phyloP scores from a whole-genome alignment of 495 filamentous ascomycete species.

The Neurospora discreta region DNA sequence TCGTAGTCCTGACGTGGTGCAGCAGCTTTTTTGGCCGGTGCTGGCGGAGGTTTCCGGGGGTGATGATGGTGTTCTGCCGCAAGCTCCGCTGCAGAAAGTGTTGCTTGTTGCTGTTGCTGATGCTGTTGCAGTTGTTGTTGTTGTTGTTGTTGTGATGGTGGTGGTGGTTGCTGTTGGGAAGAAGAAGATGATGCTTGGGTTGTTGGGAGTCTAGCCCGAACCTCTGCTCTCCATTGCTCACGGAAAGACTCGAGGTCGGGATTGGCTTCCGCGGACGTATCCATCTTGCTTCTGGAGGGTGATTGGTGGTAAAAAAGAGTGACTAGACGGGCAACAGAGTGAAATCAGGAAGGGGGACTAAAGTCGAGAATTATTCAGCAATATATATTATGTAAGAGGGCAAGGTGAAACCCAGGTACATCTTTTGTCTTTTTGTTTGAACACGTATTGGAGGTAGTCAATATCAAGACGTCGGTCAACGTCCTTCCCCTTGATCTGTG shows the following conservation, averaged over 20 bases:
- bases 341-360: neutral
- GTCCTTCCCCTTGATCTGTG: neutral
- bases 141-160: conserved; percentile 5
- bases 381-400: neutral
- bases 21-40: conserved; percentile 7
- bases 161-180: conserved; percentile 5
- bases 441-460: neutral
- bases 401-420: neutral
- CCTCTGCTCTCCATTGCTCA: conserved; percentile 28
- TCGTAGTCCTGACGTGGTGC: conserved; percentile 6
- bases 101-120: conserved; percentile 2
- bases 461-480: neutral
- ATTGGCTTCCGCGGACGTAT: conserved; percentile 10
- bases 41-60: conserved; percentile 7
- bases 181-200: neutral
- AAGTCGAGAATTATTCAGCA: neutral
- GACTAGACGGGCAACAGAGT: neutral
- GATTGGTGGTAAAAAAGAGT: neutral
- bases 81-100: conserved; percentile 1
- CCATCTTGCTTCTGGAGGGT: conserved; percentile 8
- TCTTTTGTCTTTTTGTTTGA: neutral
- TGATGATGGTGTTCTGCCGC: neutral
- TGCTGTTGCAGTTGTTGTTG: conserved; percentile 8
- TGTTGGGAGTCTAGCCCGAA: conserved; percentile 12
- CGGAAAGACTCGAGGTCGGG: conserved; percentile 31